These are phyloP conservation scores for Colletotrichum orchidophilum DNA, from an alignment of 2,329 filamentous ascomycete species.

Conservation along the genomic window DNA sequence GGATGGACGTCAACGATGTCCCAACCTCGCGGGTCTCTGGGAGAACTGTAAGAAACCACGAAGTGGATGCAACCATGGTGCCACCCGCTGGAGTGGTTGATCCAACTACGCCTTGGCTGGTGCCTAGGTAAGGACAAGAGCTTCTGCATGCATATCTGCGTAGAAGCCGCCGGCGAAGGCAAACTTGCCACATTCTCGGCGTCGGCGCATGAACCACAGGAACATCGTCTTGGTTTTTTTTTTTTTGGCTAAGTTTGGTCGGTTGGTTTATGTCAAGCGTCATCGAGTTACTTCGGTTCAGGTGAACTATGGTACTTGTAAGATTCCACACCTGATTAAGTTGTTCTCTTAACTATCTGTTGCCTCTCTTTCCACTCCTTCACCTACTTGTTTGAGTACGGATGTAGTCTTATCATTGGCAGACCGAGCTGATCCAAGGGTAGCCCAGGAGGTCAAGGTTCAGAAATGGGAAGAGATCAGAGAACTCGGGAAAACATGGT, in stretches of 20 bases:
- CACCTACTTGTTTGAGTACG: background rate
- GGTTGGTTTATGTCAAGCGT: background rate
- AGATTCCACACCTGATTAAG: background rate
- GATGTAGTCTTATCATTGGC: background rate
- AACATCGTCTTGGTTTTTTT: background rate
- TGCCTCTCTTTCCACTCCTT: background rate
- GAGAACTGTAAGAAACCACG: background rate
- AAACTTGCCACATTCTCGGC: background rate
- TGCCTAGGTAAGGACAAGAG: background rate
- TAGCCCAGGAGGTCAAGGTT: background rate
- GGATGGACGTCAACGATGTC: background rate
- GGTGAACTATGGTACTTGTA: background rate
- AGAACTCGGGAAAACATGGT: background rate
- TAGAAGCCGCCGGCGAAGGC: background rate
- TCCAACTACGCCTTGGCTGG: background rate
- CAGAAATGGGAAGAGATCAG: background rate
- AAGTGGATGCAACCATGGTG: background rate
- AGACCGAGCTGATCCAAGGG: background rate
- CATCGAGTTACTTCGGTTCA: background rate
- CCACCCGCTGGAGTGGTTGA: constrained; percentile 1
- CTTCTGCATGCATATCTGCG: background rate
- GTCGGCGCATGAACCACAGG: background rate
- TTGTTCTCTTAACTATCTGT: background rate
- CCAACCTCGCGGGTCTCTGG: background rate
- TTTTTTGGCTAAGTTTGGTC: too few species aligned